phyloP scores from a whole-genome alignment of 78 protist genomes.

The Dictyostelium purpureum region DNA sequence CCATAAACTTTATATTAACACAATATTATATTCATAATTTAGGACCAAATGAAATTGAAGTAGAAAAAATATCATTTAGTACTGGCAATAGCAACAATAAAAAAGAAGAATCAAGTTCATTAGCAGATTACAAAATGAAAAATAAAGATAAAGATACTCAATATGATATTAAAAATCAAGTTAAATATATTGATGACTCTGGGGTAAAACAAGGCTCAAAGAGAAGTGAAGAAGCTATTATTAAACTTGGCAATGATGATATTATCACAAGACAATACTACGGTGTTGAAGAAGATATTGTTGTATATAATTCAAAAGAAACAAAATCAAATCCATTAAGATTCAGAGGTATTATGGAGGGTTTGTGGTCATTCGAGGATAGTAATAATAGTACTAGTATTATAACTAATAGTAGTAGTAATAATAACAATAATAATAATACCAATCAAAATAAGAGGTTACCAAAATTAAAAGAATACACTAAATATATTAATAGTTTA shows the following conservation, averaged over 20 bases:
- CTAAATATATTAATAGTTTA: neutral
- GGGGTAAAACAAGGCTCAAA: neutral
- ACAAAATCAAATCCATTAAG: neutral
- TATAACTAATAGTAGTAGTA: neutral
- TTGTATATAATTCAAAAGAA: slow-evolving; percentile 24
- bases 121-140: neutral
- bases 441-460: neutral
- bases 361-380: slow-evolving; percentile 49
- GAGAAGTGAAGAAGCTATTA: too few relatives aligned
- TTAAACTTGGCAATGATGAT: slow-evolving; percentile 1
- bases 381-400: neutral
- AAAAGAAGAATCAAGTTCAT: neutral
- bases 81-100: neutral
- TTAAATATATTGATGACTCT: neutral
- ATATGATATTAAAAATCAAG: too few relatives aligned
- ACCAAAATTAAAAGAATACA: slow-evolving; percentile 7
- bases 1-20: too few relatives aligned
- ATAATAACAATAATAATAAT: neutral
- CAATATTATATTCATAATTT: too few relatives aligned
- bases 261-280: slow-evolving; percentile 52
- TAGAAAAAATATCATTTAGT: slow-evolving; percentile 21
- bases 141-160: neutral
- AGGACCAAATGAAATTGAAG: too few relatives aligned
- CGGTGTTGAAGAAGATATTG: slow-evolving; percentile 65
- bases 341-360: slow-evolving; percentile 64